These are phyloP conservation scores for Cercophora scortea DNA, from an alignment of 495 filamentous ascomycete genomes.

Conservation along the genomic window DNA sequence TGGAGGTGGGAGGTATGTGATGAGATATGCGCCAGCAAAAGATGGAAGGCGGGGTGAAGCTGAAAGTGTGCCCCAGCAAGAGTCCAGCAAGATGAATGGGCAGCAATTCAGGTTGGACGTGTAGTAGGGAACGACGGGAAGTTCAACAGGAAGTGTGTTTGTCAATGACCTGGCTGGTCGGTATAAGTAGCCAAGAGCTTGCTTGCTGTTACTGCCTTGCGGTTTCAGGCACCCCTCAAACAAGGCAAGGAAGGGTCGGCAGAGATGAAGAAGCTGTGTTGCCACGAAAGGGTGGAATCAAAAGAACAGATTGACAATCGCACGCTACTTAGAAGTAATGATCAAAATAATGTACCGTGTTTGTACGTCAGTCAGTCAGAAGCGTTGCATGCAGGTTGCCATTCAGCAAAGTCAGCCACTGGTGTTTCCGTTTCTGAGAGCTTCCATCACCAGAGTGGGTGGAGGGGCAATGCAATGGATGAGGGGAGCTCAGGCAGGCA, in stretches of 20 bases:
- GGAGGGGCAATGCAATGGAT: slow-evolving; percentile 11
- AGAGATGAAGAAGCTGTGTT: neutral
- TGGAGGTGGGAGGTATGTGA: neutral
- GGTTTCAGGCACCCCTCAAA: no score
- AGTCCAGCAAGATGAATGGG: neutral
- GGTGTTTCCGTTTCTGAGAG: slow-evolving; percentile 3
- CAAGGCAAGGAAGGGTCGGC: no score
- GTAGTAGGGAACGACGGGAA: neutral
- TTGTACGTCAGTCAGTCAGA: neutral
- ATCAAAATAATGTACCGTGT: no score
- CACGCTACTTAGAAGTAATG: no score
- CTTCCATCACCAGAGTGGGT: slow-evolving; percentile 12
- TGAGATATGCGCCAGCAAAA: neutral
- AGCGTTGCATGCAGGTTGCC: neutral
- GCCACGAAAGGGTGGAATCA: no score
- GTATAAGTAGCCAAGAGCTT: no score
- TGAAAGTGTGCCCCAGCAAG: neutral
- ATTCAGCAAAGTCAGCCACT: neutral
- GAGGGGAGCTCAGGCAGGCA: neutral
- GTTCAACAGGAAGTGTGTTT: neutral
- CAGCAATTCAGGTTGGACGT: neutral
- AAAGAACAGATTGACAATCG: no score
- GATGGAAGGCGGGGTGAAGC: neutral
- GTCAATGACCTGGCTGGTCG: neutral
- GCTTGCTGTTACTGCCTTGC: no score